A percentile compares a stretch with the other conserved stretches of the same genome.
Conservation (phyloP, 441 rosid species). For the Adansonia gregorii region DNA sequence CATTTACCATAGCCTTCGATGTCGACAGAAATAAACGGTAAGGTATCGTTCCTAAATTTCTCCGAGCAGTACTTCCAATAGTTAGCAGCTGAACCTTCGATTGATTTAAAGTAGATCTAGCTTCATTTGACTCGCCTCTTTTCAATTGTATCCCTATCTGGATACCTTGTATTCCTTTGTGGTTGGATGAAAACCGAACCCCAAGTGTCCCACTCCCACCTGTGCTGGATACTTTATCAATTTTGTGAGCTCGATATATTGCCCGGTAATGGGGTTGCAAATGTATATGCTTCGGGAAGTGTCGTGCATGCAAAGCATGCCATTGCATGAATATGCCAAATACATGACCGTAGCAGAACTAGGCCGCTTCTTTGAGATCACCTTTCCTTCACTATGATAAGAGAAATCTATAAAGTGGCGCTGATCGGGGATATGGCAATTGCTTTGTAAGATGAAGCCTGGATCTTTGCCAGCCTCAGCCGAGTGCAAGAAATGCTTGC, state of each 20-base stretch:
- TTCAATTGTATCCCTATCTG: conserved; percentile 52
- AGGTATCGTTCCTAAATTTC: conserved; percentile 59
- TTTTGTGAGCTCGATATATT: conserved; percentile 52
- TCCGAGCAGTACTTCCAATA: conserved; percentile 54
- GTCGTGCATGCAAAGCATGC: conserved; percentile 67
- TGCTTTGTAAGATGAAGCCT: conserved; percentile 73
- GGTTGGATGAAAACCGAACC: conserved; percentile 62
- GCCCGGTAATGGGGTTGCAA: conserved; percentile 72
- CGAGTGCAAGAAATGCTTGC: conserved; percentile 30
- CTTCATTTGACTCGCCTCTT: conserved; percentile 30
- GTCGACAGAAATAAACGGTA: conserved; percentile 49
- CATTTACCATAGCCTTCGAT: conserved; percentile 59
- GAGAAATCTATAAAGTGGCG: conserved; percentile 41
- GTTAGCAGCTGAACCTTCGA: conserved; percentile 81
- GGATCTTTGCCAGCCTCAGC: conserved; percentile 35
- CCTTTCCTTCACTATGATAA: conserved; percentile 12
- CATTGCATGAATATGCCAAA: conserved; percentile 68
- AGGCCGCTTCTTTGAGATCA: conserved; percentile 38
- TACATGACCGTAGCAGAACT: conserved; percentile 42
- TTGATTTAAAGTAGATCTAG: conserved; percentile 10
- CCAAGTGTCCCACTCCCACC: conserved; percentile 62
- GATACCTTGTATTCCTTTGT: conserved; percentile 62
- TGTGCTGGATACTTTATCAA: conserved; percentile 52
- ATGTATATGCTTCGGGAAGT: conserved; percentile 51
- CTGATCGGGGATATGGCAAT: conserved; percentile 54